Evolutionary conservation across 768 basidiomycete species (phyloP).

Genomic region (Agaricus subrufescens): DNA sequence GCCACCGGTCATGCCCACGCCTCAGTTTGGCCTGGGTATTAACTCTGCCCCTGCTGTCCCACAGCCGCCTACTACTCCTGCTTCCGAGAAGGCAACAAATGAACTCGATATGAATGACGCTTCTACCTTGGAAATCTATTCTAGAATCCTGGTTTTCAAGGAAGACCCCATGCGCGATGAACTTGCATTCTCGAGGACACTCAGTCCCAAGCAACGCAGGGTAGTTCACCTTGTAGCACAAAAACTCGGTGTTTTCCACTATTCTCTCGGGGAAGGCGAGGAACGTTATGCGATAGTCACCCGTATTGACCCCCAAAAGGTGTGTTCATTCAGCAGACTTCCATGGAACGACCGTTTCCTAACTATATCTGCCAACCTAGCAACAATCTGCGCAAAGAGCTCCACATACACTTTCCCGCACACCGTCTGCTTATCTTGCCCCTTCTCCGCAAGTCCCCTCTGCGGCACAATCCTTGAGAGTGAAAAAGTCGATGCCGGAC

Average conservation of each 20-base stretch:
- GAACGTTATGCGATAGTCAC: slow-evolving; percentile 94
- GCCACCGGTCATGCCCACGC: slow-evolving; percentile 40
- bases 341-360: not conserved
- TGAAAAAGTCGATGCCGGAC: slow-evolving; percentile 99
- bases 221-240: slow-evolving; percentile 96
- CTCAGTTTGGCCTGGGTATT: slow-evolving; percentile 39
- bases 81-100: slow-evolving; percentile 57
- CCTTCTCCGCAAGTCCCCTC: slow-evolving; percentile 39
- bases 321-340: slow-evolving; percentile 29
- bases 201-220: slow-evolving; percentile 80
- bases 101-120: slow-evolving; percentile 97
- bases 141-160: slow-evolving; percentile 93
- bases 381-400: slow-evolving; percentile 25
- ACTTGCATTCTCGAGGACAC: slow-evolving; percentile 88
- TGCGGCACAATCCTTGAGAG: slow-evolving; percentile 59
- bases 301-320: slow-evolving; percentile 80
- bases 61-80: slow-evolving; percentile 52
- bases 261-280: slow-evolving; percentile 89
- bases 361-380: slow-evolving; percentile 14
- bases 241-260: slow-evolving; percentile 93
- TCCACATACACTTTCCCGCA: slow-evolving; percentile 69
- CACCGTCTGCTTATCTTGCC: slow-evolving; percentile 75
- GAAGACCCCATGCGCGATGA: slow-evolving; percentile 97
- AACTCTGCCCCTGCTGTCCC: slow-evolving; percentile 54
- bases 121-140: slow-evolving; percentile 94